Conservation (phyloP, 192 early-diverging fungal species). For the Glomus cerebriforme region DNA sequence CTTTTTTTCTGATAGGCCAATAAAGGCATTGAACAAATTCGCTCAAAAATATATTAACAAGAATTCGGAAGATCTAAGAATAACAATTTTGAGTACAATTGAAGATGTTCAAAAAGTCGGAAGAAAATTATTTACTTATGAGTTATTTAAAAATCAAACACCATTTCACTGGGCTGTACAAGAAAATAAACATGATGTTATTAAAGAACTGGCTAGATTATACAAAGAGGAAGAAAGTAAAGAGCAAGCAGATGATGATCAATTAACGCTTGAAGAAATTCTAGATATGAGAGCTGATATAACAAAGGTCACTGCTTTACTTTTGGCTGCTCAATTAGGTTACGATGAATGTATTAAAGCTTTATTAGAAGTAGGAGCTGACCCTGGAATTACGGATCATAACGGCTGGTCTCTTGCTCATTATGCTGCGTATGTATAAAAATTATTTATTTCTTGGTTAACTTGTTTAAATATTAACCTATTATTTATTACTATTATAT, state of each 20-base stretch:
- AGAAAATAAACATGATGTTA: not conserved
- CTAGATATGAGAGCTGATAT: not conserved
- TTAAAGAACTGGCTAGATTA: not conserved
- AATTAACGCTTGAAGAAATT: not conserved
- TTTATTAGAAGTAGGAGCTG: slow-evolving; percentile 20
- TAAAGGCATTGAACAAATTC: not conserved
- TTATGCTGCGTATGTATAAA: slow-evolving; percentile 20
- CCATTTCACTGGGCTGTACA: slow-evolving; percentile 29
- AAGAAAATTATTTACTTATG: not conserved
- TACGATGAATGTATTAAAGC: not conserved
- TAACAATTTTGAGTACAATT: not conserved
- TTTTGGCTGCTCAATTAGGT: not conserved
- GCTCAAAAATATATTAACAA: not conserved
- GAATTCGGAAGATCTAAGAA: no score
- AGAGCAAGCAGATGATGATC: not conserved
- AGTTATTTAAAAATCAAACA: not conserved
- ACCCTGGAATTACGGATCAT: slow-evolving; percentile 4
- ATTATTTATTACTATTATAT: not conserved
- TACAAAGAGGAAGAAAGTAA: not conserved
- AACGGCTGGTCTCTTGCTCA: not conserved
- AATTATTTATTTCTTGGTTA: not conserved
- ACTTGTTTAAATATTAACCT: no score
- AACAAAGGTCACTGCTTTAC: not conserved
- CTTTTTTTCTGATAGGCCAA: slow-evolving; percentile 2
- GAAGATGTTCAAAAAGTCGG: slow-evolving; percentile 12